Evolutionary conservation across 1,284 basidiomycete species (phyloP).

Genomic region (Melampsora larici-populina): DNA sequence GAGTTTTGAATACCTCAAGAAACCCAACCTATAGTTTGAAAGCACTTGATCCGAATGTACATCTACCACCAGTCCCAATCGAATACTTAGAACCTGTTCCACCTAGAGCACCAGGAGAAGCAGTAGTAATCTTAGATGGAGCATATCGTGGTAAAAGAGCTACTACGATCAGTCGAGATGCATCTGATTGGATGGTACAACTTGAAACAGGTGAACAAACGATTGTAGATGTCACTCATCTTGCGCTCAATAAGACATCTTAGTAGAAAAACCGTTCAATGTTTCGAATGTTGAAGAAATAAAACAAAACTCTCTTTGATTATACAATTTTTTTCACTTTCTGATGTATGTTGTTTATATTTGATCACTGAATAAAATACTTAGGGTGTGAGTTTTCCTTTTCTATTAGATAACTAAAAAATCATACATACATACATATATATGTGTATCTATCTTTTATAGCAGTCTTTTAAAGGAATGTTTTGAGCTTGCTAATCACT

Average conservation of each 20-base stretch:
- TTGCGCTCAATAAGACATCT: constrained; percentile 32
- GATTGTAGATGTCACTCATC: constrained; percentile 39
- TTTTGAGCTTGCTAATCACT: too few relatives aligned
- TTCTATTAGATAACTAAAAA: too few relatives aligned
- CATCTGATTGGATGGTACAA: constrained; percentile 47
- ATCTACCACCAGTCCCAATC: constrained; percentile 6
- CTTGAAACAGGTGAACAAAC: constrained; percentile 43
- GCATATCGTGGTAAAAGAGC: constrained; percentile 45
- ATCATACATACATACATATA: too few relatives aligned
- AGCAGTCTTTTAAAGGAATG: too few relatives aligned
- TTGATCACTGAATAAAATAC: too few relatives aligned
- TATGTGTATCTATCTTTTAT: too few relatives aligned
- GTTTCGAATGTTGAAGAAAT: too few relatives aligned
- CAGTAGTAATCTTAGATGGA: constrained; percentile 45
- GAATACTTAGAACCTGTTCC: constrained; percentile 41
- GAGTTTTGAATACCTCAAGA: neutral
- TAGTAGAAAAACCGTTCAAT: too few relatives aligned
- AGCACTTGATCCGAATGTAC: neutral
- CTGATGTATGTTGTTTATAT: too few relatives aligned
- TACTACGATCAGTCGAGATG: constrained; percentile 45
- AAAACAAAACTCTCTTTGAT: too few relatives aligned
- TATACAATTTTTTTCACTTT: too few relatives aligned
- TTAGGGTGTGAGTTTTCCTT: too few relatives aligned
- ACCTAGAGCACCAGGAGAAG: constrained; percentile 30
- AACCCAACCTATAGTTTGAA: neutral